Base-by-base conservation (phyloP, 2,329 filamentous ascomycete species). In the Raffaelea albimanens region DNA sequence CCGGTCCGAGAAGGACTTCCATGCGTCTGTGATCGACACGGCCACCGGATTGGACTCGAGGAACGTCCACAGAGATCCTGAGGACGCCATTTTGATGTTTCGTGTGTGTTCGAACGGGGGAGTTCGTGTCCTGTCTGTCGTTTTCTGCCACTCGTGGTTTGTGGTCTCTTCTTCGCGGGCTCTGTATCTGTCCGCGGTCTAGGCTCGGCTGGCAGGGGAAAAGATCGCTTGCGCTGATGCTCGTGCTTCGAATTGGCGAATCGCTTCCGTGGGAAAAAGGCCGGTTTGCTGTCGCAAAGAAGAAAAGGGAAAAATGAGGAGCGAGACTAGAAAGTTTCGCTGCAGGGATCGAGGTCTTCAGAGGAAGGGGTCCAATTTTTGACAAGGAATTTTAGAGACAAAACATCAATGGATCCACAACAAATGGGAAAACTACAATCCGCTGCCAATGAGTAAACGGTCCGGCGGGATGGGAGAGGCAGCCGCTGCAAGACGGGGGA, bases 1-100 rank as follows among this genome's bases (percentile, higher is more conserved):
- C 70, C 87, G 82, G 59, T 93, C 86, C 53, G 83, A 84, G 65
- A 97, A 94, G 46, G 82, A 79, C 59, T 75, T 78, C 70, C 93
- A 85, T 67, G 81, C 82, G 75, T 95, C 85, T 66, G 80, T 77
- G 57, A 95, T 63, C 55, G 79, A 74, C 55, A 73, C 72, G 48
- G 81, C 72, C 59, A 93, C 67, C 51, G 86, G 79, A 66, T 95
- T 95, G 60, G 83, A 76, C 59, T 78, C 74, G 56, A 95, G 64
- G 57, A 88, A 78, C 60, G 80, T 79, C 59, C 80, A 70, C 56
- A 75, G 73, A 66, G 68, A 75, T 46, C 65, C 60, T 46, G 62
- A 50, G 58, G 73, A 67, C 52, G 73, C 70, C 75, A 80, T 79
- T 59, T 34, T 48, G 36, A 13, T 7, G 7, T 7, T 29, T 29